Percentiles rank a stretch among this genome's conserved stretches.
Evolutionary conservation across 1,284 basidiomycete genomes (phyloP).

Genomic region (Agaricales sp.): DNA sequence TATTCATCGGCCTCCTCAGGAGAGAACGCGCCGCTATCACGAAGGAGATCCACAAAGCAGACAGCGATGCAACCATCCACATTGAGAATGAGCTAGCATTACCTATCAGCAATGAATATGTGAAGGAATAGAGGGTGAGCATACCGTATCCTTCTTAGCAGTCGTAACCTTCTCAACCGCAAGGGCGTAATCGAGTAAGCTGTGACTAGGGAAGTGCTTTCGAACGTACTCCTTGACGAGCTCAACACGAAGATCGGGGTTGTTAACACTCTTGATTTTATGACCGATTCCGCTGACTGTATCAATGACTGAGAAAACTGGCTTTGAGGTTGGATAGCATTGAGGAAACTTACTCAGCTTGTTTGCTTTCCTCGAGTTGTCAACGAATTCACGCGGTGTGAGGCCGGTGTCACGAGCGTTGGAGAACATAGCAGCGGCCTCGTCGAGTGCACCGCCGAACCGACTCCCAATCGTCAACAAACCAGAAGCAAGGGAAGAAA

Average conservation of each 20-base stretch:
- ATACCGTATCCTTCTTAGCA: conserved; percentile 91
- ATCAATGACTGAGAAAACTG: conserved; percentile 4
- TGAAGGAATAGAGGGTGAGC: conserved; percentile 17
- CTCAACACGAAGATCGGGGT: conserved; percentile 94
- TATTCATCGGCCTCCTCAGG: conserved; percentile 96
- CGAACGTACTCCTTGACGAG: conserved; percentile 95
- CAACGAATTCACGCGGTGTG: conserved; percentile 96
- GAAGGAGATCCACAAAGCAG: conserved; percentile 93
- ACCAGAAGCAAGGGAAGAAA: conserved; percentile 94
- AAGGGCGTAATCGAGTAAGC: conserved; percentile 93
- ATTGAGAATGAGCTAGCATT: conserved; percentile 74
- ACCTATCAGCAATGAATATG: background rate
- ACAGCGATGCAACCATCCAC: conserved; percentile 98
- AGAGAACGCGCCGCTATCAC: conserved; percentile 90
- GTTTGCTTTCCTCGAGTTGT: conserved; percentile 91
- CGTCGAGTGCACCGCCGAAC: conserved; percentile 98
- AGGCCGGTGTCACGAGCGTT: conserved; percentile 83
- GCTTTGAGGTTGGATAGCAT: conserved; percentile 4
- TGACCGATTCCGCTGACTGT: conserved; percentile 95
- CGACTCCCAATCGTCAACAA: conserved; percentile 96
- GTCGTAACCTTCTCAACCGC: conserved; percentile 98
- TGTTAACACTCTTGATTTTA: conserved; percentile 99
- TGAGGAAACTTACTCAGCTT: conserved; percentile 67
- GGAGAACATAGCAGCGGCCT: conserved; percentile 95
- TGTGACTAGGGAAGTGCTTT: conserved; percentile 94